These are phyloP conservation scores for Neopestalotiopsis sp. DNA, from an alignment of 2,329 filamentous ascomycete genomes.

Conservation along the genomic window DNA sequence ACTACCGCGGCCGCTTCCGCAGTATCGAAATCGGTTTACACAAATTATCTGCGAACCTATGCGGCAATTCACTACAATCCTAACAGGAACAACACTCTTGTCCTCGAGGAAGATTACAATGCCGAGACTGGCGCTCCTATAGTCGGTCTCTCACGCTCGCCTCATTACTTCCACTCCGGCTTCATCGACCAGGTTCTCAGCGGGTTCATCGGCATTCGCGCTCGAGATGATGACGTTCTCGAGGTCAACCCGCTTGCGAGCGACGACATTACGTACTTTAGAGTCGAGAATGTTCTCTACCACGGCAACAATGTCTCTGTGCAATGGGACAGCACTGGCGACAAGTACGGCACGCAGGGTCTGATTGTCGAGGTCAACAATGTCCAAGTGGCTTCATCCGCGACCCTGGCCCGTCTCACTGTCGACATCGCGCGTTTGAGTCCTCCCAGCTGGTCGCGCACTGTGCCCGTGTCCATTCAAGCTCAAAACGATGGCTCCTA, in stretches of 20 bases:
- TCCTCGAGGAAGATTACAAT: slow-evolving; percentile 49
- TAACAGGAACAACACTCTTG: slow-evolving; percentile 31
- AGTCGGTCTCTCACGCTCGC: slow-evolving; percentile 45
- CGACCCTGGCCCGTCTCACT: slow-evolving; percentile 30
- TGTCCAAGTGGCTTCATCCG: slow-evolving; percentile 34
- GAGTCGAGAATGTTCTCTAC: slow-evolving; percentile 44
- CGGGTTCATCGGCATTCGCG: slow-evolving; percentile 46
- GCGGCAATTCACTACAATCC: slow-evolving; percentile 45
- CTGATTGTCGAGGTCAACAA: slow-evolving; percentile 42
- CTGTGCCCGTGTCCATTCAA: slow-evolving; percentile 42
- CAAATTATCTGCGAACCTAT: slow-evolving; percentile 41
- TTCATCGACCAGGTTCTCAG: slow-evolving; percentile 46
- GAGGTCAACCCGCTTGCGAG: slow-evolving; percentile 45
- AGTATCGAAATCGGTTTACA: slow-evolving; percentile 39
- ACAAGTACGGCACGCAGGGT: slow-evolving; percentile 35
- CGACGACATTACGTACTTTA: slow-evolving; percentile 42
- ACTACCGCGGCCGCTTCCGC: slow-evolving; percentile 22
- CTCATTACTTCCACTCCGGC: slow-evolving; percentile 51
- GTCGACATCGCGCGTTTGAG: slow-evolving; percentile 16
- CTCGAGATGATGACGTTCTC: slow-evolving; percentile 41
- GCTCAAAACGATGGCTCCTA: slow-evolving; percentile 33
- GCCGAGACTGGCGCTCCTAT: slow-evolving; percentile 45
- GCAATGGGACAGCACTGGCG: slow-evolving; percentile 44
- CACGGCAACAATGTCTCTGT: slow-evolving; percentile 46
- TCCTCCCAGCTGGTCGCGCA: slow-evolving; percentile 33